phyloP scores from a whole-genome alignment of 23 red algal genomes.

The Gracilaria domingensis region DNA sequence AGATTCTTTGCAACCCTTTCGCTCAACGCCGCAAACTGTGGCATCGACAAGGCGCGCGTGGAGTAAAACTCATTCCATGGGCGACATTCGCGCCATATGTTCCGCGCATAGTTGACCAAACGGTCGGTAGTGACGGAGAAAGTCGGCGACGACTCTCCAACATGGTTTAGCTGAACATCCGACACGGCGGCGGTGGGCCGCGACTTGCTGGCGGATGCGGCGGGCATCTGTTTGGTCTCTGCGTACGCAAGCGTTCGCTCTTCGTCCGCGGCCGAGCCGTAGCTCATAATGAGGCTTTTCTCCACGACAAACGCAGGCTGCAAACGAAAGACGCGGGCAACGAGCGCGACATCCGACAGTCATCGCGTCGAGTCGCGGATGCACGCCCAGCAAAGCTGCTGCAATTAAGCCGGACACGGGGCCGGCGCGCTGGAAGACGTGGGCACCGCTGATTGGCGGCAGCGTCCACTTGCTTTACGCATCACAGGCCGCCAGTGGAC shows the following conservation, averaged over 20 bases:
- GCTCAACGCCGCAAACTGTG: constrained; percentile 47
- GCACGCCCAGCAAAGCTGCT: neutral
- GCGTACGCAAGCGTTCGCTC: constrained; percentile 55
- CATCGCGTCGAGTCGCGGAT: no score
- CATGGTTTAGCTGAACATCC: neutral
- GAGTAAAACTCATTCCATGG: constrained; percentile 76
- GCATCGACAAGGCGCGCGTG: constrained; percentile 35
- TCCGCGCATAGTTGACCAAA: constrained; percentile 31
- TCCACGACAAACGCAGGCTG: no score
- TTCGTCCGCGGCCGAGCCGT: constrained; percentile 65
- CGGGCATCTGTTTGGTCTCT: constrained; percentile 10
- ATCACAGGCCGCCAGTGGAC: no score
- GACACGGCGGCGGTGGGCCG: constrained; percentile 1
- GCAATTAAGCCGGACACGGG: neutral
- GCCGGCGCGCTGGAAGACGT: neutral
- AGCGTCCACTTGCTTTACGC: neutral
- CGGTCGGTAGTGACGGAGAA: constrained; percentile 27
- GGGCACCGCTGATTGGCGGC: neutral
- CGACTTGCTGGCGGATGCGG: constrained; percentile 2
- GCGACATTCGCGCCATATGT: constrained; percentile 41
- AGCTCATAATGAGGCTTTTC: constrained; percentile 33
- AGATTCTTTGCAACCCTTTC: constrained; percentile 59
- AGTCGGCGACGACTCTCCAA: neutral
- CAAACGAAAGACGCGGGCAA: neutral
- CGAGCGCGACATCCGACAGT: no score